Conservation (phyloP, 164 flowering plant species). For the Akebia trifoliata region DNA sequence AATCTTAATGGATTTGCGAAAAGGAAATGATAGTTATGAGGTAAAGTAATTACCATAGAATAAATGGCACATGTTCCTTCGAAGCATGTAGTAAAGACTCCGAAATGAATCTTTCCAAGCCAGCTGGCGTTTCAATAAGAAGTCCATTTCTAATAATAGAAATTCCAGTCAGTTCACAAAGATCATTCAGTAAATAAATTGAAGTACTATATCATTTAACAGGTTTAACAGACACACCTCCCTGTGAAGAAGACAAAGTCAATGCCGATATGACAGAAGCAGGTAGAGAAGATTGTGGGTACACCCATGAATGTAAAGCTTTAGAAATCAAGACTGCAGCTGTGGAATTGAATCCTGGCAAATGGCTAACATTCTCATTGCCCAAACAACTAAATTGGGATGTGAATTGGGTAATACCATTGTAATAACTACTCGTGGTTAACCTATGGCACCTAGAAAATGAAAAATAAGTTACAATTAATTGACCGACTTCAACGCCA, state of each 20-base stretch:
- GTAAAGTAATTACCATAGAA: slow-evolving; percentile 66
- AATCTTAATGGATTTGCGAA: background rate
- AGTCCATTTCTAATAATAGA: slow-evolving; percentile 63
- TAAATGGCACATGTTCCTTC: slow-evolving; percentile 59
- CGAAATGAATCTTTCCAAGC: slow-evolving; percentile 96
- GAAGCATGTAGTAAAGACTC: slow-evolving; percentile 82
- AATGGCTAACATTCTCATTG: slow-evolving; percentile 18
- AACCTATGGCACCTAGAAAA: slow-evolving; percentile 66
- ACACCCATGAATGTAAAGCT: slow-evolving; percentile 72
- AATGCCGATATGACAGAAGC: slow-evolving; percentile 63
- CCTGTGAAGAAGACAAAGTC: slow-evolving; percentile 44
- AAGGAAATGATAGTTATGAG: background rate
- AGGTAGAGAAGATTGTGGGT: slow-evolving; percentile 81
- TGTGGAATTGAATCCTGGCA: slow-evolving; percentile 17
- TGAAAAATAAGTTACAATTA: slow-evolving; percentile 1
- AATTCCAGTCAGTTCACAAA: background rate
- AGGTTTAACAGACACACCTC: slow-evolving; percentile 44
- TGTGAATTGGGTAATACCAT: slow-evolving; percentile 25
- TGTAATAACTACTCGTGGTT: slow-evolving; percentile 34
- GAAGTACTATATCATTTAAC: background rate
- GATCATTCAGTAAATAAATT: background rate
- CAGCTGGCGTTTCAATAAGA: slow-evolving; percentile 57
- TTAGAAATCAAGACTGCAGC: slow-evolving; percentile 29
- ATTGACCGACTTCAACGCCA: background rate
- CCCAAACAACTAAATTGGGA: slow-evolving; percentile 19